Percentiles rank a stretch among this genome's conserved stretches.
Evolutionary conservation across 2,329 filamentous ascomycete species (phyloP).

Genomic region (Aureobasidium sp.): DNA sequence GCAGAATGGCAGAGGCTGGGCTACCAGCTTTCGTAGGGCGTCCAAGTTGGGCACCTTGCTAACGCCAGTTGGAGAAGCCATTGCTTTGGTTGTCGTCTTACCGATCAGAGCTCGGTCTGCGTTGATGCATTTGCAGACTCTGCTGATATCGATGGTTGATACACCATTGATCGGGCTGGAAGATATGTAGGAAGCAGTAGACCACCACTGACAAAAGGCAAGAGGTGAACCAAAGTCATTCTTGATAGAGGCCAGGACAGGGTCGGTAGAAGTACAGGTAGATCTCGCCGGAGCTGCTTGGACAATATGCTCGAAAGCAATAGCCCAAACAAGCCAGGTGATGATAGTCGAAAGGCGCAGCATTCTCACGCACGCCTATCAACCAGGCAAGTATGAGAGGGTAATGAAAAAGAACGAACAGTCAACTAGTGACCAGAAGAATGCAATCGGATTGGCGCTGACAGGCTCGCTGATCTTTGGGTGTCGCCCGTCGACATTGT

Average conservation of each 20-base stretch:
- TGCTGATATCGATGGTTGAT: conserved; percentile 8
- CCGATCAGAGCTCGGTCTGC: neutral
- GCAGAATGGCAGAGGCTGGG: conserved; percentile 19
- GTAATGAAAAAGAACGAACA: neutral
- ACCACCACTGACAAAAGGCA: conserved; percentile 15
- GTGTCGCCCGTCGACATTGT: neutral
- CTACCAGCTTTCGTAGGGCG: conserved; percentile 14
- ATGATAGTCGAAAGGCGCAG: neutral
- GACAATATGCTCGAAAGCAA: neutral
- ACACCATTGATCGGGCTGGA: conserved; percentile 13
- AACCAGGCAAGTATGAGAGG: neutral
- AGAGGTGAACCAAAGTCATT: conserved; percentile 11
- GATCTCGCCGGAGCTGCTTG: neutral
- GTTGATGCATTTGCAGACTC: conserved; percentile 15
- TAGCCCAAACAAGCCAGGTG: conserved; percentile 2
- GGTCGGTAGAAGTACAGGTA: neutral
- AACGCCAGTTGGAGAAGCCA: conserved; percentile 6
- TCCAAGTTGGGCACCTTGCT: conserved; percentile 11
- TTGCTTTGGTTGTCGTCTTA: conserved; percentile 6
- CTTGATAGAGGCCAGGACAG: conserved; percentile 1
- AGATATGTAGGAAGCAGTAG: neutral
- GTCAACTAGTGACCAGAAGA: neutral
- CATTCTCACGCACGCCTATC: neutral
- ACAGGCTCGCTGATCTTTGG: neutral
- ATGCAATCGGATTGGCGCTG: neutral